These are phyloP conservation scores for Craterostigma plantagineum DNA, from an alignment of 257 asterid species.

Conservation along the genomic window DNA sequence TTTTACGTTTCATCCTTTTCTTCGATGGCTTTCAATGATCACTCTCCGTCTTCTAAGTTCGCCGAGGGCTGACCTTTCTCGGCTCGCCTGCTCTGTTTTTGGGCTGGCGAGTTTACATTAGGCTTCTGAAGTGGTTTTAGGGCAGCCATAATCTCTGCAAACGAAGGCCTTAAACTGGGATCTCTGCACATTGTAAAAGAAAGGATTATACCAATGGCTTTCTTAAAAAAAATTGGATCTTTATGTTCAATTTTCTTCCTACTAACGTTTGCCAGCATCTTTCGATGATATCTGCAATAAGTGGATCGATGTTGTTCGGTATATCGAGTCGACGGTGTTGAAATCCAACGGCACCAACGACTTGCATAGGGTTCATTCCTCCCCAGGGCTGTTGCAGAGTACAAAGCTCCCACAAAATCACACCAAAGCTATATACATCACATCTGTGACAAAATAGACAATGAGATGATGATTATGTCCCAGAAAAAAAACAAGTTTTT, in stretches of 20 bases:
- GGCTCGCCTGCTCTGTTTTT: slow-evolving; percentile 28
- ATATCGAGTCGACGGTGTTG: slow-evolving; percentile 69
- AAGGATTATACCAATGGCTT: neutral
- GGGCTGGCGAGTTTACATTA: slow-evolving; percentile 28
- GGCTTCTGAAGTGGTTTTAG: slow-evolving; percentile 80
- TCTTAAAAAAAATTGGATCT: neutral
- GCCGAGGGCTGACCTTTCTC: slow-evolving; percentile 28
- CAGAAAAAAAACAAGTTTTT: neutral
- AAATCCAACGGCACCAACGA: slow-evolving; percentile 96
- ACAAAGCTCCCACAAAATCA: slow-evolving; percentile 91
- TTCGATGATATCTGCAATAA: slow-evolving; percentile 57
- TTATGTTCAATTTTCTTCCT: neutral
- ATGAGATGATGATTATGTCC: slow-evolving; percentile 3
- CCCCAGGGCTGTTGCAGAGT: slow-evolving; percentile 85
- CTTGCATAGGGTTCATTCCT: slow-evolving; percentile 98
- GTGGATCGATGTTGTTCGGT: slow-evolving; percentile 56
- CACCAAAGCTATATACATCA: slow-evolving; percentile 93
- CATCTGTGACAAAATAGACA: slow-evolving; percentile 37
- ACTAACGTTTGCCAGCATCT: slow-evolving; percentile 82
- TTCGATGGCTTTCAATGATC: too few relatives aligned
- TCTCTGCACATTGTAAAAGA: slow-evolving; percentile 33
- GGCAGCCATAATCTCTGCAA: slow-evolving; percentile 81
- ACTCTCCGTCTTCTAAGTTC: slow-evolving; percentile 11
- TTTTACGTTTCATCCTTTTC: too few relatives aligned
- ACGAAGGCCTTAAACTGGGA: slow-evolving; percentile 70